Base-by-base conservation (phyloP, 352 stramenopile genomes). In the Thalassiosira hispida region DNA sequence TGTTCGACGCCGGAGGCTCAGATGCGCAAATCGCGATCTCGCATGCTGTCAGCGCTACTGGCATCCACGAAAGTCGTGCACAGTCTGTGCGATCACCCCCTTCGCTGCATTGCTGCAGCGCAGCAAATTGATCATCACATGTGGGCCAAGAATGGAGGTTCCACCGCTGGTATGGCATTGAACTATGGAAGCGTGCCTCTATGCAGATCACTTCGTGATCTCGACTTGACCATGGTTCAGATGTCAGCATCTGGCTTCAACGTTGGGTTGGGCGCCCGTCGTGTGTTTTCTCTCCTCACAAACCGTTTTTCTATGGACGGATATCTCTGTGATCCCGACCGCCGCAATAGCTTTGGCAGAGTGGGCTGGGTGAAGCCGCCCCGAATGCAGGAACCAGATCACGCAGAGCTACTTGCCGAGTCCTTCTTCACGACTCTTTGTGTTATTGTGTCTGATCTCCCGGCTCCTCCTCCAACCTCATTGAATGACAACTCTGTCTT, bases 101-200 rank as follows among this genome's bases (percentile, higher is more conserved):
- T 95, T 42, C 75, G 91, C 22, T 94, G 89, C 63, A 75, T 95
- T 64, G 89, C 86, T 49, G 88, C 87, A 46, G 70, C 83, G 9
- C 84, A 91, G 77, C 91, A 95, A 81, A 92, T 95, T 63, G 89
- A 92, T 67, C 77, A 87, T 46, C 86, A 93, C 68, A 85, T 94
- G 65, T 95, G 91, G 91, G 83, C 84, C 42, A 85, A 89, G 53
- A 95, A 95, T 85, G 91, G 91, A 33, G 78, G 73, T 53, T 76
- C 82, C 11, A 73, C 77, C 14, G 82, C 84, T n/a, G 83, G 83
- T 18, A 92, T 94, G 87, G 88, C 90, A 20, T 68, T 94, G 38
- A 94, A 94, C 71, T 95, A 94, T 76, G 87, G 81, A 47, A 90
- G 73, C 66, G 77, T 89, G 44, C 91, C 91, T 18, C 74, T 95